Conservation (phyloP, 1,139 yeast genomes). For the Sporopachydermia cereana region DNA sequence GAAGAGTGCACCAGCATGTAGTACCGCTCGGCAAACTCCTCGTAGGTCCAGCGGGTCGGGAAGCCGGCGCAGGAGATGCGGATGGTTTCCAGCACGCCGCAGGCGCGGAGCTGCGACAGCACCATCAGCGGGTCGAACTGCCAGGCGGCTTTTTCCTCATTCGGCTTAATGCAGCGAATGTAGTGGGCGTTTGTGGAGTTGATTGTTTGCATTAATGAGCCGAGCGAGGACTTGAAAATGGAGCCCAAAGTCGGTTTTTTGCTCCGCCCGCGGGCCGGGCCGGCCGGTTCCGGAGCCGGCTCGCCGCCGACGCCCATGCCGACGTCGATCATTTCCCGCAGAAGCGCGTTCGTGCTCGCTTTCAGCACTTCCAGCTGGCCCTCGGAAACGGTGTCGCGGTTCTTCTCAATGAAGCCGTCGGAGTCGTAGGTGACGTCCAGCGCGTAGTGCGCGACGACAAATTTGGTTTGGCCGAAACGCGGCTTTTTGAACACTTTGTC, state of each 20-base stretch:
- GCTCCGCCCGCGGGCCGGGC: slow-evolving; percentile 19
- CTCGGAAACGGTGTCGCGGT: slow-evolving; percentile 94
- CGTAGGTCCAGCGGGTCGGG: slow-evolving; percentile 94
- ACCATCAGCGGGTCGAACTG: slow-evolving; percentile 94
- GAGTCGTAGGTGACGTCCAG: slow-evolving; percentile 86
- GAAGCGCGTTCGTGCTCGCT: slow-evolving; percentile 51
- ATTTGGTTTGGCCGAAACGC: slow-evolving; percentile 85
- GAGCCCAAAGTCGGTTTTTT: slow-evolving; percentile 45
- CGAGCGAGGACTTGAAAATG: slow-evolving; percentile 83
- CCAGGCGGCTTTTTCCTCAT: slow-evolving; percentile 92
- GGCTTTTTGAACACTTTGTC: slow-evolving; percentile 82
- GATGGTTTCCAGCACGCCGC: slow-evolving; percentile 97
- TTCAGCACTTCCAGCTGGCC: slow-evolving; percentile 83
- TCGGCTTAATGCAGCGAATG: slow-evolving; percentile 95
- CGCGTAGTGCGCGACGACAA: slow-evolving; percentile 88
- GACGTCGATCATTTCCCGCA: slow-evolving; percentile 40
- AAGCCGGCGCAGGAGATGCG: slow-evolving; percentile 96
- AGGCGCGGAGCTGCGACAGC: slow-evolving; percentile 86
- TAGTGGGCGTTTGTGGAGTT: slow-evolving; percentile 93
- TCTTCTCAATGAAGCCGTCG: slow-evolving; percentile 93
- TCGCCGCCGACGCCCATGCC: slow-evolving; percentile 9
- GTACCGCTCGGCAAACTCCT: slow-evolving; percentile 85
- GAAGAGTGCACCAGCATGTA: slow-evolving; percentile 67
- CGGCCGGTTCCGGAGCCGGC: slow-evolving; percentile 21
- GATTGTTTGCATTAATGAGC: slow-evolving; percentile 87